phyloP scores from a whole-genome alignment of 2,329 filamentous ascomycete species.

The Graphiopsis chlorocephala region DNA sequence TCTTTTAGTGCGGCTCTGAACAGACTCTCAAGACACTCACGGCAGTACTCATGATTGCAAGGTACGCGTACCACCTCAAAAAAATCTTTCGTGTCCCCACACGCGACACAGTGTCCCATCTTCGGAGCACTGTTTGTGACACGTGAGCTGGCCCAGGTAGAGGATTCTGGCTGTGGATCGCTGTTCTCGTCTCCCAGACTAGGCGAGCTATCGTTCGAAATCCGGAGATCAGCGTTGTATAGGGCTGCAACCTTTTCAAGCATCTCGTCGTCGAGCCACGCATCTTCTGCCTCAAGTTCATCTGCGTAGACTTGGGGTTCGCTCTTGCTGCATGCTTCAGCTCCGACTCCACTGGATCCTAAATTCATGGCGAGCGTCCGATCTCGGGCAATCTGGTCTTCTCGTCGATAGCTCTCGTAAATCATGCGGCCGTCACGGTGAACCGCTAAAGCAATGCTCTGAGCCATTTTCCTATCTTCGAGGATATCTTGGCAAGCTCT shows the following conservation, averaged over 20 bases:
- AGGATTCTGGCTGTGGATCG: slow-evolving; percentile 24
- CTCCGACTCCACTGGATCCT: not conserved
- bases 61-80: slow-evolving; percentile 29
- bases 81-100: slow-evolving; percentile 31
- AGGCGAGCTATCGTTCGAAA: not conserved
- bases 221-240: slow-evolving; percentile 16
- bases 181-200: too few species aligned
- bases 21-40: slow-evolving; percentile 45
- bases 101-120: slow-evolving; percentile 27
- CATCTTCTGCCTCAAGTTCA: not conserved
- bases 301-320: too few species aligned
- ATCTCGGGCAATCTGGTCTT: slow-evolving; percentile 25
- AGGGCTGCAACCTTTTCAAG: slow-evolving; percentile 24
- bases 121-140: slow-evolving; percentile 5
- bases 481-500: slow-evolving; percentile 17
- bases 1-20: slow-evolving; percentile 47
- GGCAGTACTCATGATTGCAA: slow-evolving; percentile 52
- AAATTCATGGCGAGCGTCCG: slow-evolving; percentile 22
- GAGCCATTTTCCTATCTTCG: slow-evolving; percentile 24
- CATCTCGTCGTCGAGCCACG: slow-evolving; percentile 23
- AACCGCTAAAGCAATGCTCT: slow-evolving; percentile 24
- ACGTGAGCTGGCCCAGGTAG: slow-evolving; percentile 21
- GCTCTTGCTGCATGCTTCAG: too few species aligned
- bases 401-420: slow-evolving; percentile 16
- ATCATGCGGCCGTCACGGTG: slow-evolving; percentile 22